Evolutionary conservation across 2,329 filamentous ascomycete genomes (phyloP), one percentile per base, ranked within the genome.

Genomic region (Fusarium devonianum): DNA sequence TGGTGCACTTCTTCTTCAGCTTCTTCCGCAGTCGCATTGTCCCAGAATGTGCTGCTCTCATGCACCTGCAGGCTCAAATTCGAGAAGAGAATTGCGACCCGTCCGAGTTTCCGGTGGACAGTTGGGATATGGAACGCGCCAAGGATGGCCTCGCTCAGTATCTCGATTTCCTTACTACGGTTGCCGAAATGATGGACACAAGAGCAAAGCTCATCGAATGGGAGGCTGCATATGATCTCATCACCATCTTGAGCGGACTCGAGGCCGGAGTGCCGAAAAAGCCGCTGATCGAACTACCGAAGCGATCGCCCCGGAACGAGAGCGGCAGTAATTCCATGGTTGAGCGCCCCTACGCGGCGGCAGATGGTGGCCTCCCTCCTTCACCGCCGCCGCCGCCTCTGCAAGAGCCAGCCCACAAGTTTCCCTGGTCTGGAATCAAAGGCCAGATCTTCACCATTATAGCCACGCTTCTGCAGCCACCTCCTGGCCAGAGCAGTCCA

Each of bases 41-140:
- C 4, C 93, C 93, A 1, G 92, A 97, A 67, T 96, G 92, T 12
- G 90, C 92, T 44, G 92, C 92, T n/a, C 78, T 97, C 26, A 96
- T 97, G 75, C 91, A 94, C 66, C 81, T 96, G 3, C 93, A 97
- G 74, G 90, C 90, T 12, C 89, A 96, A 67, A 96, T 97, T 23
- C 87, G 90, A 30, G 85, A 87, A 29, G 86, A 87, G 22, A 80
- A 86, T 47, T 85, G 87, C 12, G 83, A 93, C 52, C 86, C 90
- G 0, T 85, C 90, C 54, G 92, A 97, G 65, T 97, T 97, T 64
- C 93, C 93, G 0, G 86, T 97, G 2, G 95, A 97, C 64, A 82
- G 92, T 35, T 97, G 93, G 93, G 93, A 97, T 65, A 96, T 97
- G 88, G 93, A 97, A 69, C 85, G 93, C 11, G 93, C 95, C 49